phyloP scores from a whole-genome alignment of 78 protist species.

The Protostelium mycophagum region DNA sequence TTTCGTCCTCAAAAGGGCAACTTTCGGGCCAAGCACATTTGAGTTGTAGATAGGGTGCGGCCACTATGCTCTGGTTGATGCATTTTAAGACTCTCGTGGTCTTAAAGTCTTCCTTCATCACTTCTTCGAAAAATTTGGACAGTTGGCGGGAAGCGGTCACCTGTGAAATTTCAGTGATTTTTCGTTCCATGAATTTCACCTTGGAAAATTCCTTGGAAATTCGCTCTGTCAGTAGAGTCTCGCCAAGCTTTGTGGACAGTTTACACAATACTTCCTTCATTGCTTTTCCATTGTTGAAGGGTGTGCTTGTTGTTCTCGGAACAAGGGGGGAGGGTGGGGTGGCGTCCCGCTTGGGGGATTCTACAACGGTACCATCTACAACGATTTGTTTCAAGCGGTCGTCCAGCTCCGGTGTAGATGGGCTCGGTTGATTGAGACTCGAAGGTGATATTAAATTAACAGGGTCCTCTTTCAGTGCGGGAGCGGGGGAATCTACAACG shows the following conservation, averaged over 20 bases:
- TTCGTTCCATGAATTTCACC: too few species aligned
- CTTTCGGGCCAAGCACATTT: background rate
- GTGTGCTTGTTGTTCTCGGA: too few species aligned
- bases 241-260: background rate
- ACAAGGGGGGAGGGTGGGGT: too few species aligned
- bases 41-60: background rate
- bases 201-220: background rate
- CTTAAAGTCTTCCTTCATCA: background rate
- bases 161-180: background rate
- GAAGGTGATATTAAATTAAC: background rate
- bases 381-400: background rate
- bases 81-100: background rate
- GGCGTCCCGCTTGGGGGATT: too few species aligned
- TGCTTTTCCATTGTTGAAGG: background rate
- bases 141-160: background rate
- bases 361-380: background rate
- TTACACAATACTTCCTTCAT: background rate
- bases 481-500: too few species aligned
- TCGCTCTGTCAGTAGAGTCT: background rate
- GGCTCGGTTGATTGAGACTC: background rate
- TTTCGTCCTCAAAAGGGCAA: background rate
- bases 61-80: background rate
- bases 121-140: background rate
- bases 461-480: too few species aligned
- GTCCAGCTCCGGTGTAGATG: background rate